Base-by-base conservation (phyloP, 1,284 basidiomycete genomes). In the Earliella scabrosa region DNA sequence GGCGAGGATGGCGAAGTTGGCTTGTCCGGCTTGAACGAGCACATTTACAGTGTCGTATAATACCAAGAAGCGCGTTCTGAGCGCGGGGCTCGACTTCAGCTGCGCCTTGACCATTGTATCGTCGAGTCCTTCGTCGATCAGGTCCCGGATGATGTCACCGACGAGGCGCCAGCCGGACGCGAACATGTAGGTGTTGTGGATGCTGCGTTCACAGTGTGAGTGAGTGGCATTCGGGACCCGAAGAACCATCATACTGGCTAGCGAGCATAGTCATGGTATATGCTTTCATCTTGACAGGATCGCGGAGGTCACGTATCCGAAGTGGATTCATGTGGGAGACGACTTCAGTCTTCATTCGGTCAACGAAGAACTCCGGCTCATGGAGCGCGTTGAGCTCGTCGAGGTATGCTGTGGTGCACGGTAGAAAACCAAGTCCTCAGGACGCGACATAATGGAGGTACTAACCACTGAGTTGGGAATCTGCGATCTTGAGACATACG, bases 101-200 rank as follows among this genome's bases (percentile, higher is more conserved):
- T 83, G 80, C 5, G 63, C 59, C 53, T 82, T 81, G 53, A 84
- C 72, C 27, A 75, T 76, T n/a, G 71, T 65, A 52, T 89, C 85
- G 11, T 74, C 71, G 18, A 88, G 63, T 18, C 85, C 85, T 3
- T 77, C 73, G 14, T 78, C 71, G 20, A 78, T 73, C 44, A 92
- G 71, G 26, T 80, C 75, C 41, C 75, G 75, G 41, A 92, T 71
- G 29, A 75, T 76, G 51, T 86, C 78, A 16, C 79, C 72, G 16
- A 88, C 81, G 49, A 91, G 75, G 59, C 79, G 85, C 90, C 90
- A 92, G 3, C 82, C 86, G 11, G 88, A 84, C 21, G 89, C 86
- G 45, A 92, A 76, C 81, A 88, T 83, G 70, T 90, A 90, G 5
- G 83, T 71, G 68, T 92, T 92, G 69, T 92, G 90, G 50, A 92